These are phyloP conservation scores for Ceratocystis smalleyi DNA, from an alignment of 2,329 filamentous ascomycete genomes.

Conservation along the genomic window DNA sequence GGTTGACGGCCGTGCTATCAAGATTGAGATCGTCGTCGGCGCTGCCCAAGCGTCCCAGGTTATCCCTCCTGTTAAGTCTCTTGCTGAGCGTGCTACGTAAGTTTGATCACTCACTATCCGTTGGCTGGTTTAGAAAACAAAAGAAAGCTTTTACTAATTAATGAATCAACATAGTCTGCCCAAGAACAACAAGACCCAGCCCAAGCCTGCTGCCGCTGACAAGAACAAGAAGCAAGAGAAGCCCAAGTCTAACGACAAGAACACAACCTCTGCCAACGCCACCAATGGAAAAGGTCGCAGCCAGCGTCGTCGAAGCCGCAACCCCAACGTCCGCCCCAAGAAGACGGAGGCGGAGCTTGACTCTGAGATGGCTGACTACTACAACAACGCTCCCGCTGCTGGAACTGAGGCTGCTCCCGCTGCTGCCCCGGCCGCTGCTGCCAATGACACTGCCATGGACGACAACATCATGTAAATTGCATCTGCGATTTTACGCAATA, in stretches of 20 bases:
- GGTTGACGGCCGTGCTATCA: constrained; percentile 81
- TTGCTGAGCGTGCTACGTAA: constrained; percentile 68
- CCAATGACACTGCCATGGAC: constrained; percentile 48
- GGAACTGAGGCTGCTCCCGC: constrained; percentile 33
- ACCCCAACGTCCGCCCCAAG: constrained; percentile 51
- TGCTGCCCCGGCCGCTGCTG: constrained; percentile 30
- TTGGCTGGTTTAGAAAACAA: constrained; percentile 19
- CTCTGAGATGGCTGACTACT: constrained; percentile 96
- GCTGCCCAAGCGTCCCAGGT: constrained; percentile 55
- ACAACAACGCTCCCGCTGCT: constrained; percentile 35
- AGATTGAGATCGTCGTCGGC: constrained; percentile 85
- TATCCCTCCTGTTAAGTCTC: constrained; percentile 48
- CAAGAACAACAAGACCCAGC: constrained; percentile 49
- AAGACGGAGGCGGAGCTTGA: constrained; percentile 95
- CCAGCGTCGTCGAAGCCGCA: constrained; percentile 34
- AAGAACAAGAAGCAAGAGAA: constrained; percentile 46
- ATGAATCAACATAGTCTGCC: constrained; percentile 21
- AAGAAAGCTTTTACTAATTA: constrained; percentile 11
- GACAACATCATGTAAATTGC: constrained; percentile 25
- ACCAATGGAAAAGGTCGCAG: constrained; percentile 28
- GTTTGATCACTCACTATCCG: constrained; percentile 22
- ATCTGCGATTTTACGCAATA: not conserved
- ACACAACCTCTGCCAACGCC: constrained; percentile 23
- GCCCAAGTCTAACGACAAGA: constrained; percentile 24
- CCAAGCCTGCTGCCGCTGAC: constrained; percentile 63